Percentiles rank a stretch among this genome's conserved stretches.
phyloP scores from a whole-genome alignment of 139 green algal genomes.

The Chlamydomonas schloesseri region DNA sequence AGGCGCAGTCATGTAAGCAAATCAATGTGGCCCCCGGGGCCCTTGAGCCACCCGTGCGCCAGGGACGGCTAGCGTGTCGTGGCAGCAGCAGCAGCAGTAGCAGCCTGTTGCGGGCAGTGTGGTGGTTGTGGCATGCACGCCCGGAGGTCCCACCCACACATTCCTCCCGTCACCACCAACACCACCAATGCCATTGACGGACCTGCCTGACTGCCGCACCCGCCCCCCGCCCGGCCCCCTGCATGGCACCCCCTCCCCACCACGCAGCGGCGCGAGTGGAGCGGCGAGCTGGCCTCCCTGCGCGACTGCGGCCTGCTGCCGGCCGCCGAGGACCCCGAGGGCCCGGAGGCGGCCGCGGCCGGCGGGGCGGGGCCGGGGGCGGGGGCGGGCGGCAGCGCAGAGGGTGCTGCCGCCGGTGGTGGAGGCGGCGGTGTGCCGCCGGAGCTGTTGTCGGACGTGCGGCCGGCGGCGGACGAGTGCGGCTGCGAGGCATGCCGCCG shows the following conservation, averaged over 20 bases:
- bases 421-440: neutral
- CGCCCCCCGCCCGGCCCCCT: neutral
- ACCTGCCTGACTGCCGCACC: too few relatives aligned
- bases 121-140: too few relatives aligned
- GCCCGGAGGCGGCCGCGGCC: neutral
- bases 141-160: neutral
- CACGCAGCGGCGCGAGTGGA: conserved; percentile 1
- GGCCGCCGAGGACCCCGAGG: neutral
- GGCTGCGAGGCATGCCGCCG: conserved; percentile 16
- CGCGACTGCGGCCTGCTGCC: conserved; percentile 11
- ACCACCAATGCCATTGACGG: too few relatives aligned
- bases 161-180: neutral
- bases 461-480: conserved; percentile 6
- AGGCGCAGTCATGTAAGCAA: too few relatives aligned
- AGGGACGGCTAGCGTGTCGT: too few relatives aligned
- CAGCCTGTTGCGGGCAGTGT: too few relatives aligned
- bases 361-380: too few relatives aligned
- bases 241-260: neutral
- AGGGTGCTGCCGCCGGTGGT: neutral
- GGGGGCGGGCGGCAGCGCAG: neutral
- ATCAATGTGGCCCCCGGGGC: too few relatives aligned
- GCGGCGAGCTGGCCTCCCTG: neutral
- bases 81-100: too few relatives aligned
- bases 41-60: too few relatives aligned
- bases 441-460: neutral